Base-by-base conservation (phyloP, 768 basidiomycete species). In the Naganishia antarctica region DNA sequence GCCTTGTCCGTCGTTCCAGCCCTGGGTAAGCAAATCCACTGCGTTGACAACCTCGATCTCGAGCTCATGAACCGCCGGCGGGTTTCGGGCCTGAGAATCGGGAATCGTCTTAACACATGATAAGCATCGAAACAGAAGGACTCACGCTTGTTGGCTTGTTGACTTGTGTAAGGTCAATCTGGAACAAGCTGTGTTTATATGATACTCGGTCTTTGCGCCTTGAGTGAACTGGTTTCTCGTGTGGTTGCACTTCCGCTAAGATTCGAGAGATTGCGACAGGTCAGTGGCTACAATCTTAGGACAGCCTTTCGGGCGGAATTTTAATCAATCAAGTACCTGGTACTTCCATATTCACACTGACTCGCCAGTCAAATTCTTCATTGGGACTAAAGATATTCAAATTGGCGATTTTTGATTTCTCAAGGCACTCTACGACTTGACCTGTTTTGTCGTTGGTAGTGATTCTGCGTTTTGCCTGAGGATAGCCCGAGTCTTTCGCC, bases 121-220 rank as follows among this genome's bases (percentile, higher is more conserved):
- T n/a, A n/a, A n/a, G n/a, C n/a, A n/a, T n/a, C n/a, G n/a, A n/a
- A n/a, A n/a, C n/a, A n/a, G n/a, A n/a, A n/a, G n/a, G 0, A 69
- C 73, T 51, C 8, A 81, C 81, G 4, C 86, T 82, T 1, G 84
- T 63, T 9, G 66, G 60, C 15, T 57, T 57, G 23, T 57, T 84
- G 50, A 98, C 94, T 78, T 93, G 91, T 0, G 96, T 98, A 51
- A 99, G 82, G 79, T 99, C 96, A 68, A 99, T 86, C 68, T 81
- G 83, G 74, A 91, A 93, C 68, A 94, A 86, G 76, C 97, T 92
- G 77, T 99, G 96, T 3, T 86, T 80, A 76, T 99, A 99, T 71
- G 89, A 88, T 75, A 97, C 82, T 47, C 96, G 83, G 78, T 99
- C 90, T 79, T 96, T 99, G 79, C 83, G 81, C 64, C 89, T 45